Evolutionary conservation across 441 rosid genomes (phyloP).

Genomic region (Dalechampia spathulata): DNA sequence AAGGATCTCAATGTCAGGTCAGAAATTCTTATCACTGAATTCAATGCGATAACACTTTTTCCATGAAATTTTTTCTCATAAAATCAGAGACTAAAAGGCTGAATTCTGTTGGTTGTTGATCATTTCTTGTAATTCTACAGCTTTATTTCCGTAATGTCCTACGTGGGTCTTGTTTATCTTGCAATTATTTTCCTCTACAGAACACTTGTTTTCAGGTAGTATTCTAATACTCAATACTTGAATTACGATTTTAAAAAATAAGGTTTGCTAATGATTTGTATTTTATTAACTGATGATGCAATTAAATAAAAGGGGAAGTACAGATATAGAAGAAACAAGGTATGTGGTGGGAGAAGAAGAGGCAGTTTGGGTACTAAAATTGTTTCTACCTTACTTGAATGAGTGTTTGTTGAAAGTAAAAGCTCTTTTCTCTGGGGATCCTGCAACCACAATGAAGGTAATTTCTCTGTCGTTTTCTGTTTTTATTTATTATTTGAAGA

Average conservation of each 20-base stretch:
- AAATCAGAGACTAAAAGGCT: not conserved
- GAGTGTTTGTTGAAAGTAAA: conserved; percentile 64
- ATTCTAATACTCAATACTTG: too few species aligned
- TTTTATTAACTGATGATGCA: too few species aligned
- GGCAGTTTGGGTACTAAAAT: conserved; percentile 59
- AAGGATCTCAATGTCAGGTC: conserved; percentile 66
- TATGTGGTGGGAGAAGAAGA: conserved; percentile 75
- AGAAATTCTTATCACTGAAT: conserved; percentile 7
- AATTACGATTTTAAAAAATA: too few species aligned
- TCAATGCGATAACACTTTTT: too few species aligned
- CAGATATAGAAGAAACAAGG: conserved; percentile 34
- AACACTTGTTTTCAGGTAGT: conserved; percentile 65
- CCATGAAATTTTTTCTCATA: too few species aligned
- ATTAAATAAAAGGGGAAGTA: conserved; percentile 36
- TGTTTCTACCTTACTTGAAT: conserved; percentile 74
- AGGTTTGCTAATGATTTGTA: too few species aligned
- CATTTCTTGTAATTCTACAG: conserved; percentile 30
- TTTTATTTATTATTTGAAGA: too few species aligned
- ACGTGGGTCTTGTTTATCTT: conserved; percentile 65
- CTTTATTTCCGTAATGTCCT: conserved; percentile 67
- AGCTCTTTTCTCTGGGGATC: conserved; percentile 88
- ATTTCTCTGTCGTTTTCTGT: not conserved
- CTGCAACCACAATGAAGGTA: conserved; percentile 92
- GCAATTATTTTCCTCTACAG: conserved; percentile 62
- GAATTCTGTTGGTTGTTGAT: conserved; percentile 2